Percentiles rank a stretch among this genome's conserved stretches.
These are phyloP conservation scores for Echinosphaeria canescens DNA, from an alignment of 2,329 filamentous ascomycete species.

Conservation along the genomic window DNA sequence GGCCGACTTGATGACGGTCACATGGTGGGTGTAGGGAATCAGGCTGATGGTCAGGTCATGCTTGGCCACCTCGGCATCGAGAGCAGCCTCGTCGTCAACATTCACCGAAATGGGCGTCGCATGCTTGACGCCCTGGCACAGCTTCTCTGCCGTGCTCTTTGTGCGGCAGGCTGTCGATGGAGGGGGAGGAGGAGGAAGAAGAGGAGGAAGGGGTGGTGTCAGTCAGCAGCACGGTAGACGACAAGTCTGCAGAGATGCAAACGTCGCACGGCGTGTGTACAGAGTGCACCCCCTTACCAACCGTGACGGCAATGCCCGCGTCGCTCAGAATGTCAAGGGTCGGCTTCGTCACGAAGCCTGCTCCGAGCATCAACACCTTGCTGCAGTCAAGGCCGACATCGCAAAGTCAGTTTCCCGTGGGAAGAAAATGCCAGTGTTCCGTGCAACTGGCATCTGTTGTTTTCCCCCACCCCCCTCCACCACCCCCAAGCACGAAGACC, in stretches of 20 bases:
- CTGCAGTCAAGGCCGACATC: too few species aligned
- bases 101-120: constrained; percentile 65
- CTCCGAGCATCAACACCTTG: constrained; percentile 22
- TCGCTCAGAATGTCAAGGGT: constrained; percentile 41
- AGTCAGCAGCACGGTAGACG: too few species aligned
- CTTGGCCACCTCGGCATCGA: constrained; percentile 64
- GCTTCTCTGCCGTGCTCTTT: constrained; percentile 52
- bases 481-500: not conserved
- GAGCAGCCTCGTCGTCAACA: constrained; percentile 51
- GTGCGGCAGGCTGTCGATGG: constrained; percentile 12
- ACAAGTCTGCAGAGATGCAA: too few species aligned
- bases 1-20: constrained; percentile 75
- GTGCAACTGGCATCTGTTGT: too few species aligned
- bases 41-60: constrained; percentile 60
- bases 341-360: constrained; percentile 38
- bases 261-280: too few species aligned
- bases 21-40: constrained; percentile 86
- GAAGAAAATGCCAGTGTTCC: not conserved
- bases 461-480: too few species aligned
- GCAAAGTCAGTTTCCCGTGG: too few species aligned
- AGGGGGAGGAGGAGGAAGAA: not conserved
- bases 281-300: too few species aligned
- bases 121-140: constrained; percentile 50
- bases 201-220: not conserved
- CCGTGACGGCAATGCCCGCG: constrained; percentile 39